Evolutionary conservation across 1,284 basidiomycete species (phyloP).

Genomic region (Ceratobasidium theobromae): DNA sequence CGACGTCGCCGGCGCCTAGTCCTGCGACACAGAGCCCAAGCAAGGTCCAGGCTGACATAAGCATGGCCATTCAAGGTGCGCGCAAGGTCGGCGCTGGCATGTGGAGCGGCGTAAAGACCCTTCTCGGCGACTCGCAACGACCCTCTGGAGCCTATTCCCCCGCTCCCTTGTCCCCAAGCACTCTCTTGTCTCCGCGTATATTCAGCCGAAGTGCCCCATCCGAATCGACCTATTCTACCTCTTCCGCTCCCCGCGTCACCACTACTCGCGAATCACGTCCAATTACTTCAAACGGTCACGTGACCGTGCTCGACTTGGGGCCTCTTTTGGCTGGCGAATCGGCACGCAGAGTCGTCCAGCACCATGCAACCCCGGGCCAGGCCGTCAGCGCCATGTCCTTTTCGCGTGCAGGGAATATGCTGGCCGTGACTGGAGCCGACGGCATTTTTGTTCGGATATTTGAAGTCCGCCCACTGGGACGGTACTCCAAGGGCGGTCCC

Average conservation of each 20-base stretch:
- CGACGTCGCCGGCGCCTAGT: conserved; percentile 37
- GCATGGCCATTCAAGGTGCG: conserved; percentile 24
- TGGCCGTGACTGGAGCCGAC: conserved; percentile 34
- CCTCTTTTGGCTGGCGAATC: conserved; percentile 42
- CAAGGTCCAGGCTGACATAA: conserved; percentile 30
- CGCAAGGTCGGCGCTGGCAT: conserved; percentile 33
- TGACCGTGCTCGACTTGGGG: conserved; percentile 59
- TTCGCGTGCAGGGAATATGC: conserved; percentile 33
- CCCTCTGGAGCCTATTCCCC: neutral
- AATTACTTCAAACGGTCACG: conserved; percentile 38
- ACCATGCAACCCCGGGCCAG: conserved; percentile 32
- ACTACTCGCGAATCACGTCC: conserved; percentile 15
- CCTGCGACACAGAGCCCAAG: conserved; percentile 3
- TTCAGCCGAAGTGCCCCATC: conserved; percentile 15
- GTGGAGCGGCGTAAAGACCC: conserved; percentile 36
- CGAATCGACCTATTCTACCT: conserved; percentile 42
- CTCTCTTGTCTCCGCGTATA: neutral
- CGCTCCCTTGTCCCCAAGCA: conserved; percentile 1
- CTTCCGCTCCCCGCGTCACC: conserved; percentile 42
- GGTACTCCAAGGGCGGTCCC: conserved; percentile 2
- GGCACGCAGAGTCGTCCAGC: conserved; percentile 32
- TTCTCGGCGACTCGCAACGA: neutral
- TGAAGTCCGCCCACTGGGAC: conserved; percentile 30
- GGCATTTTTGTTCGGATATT: conserved; percentile 34
- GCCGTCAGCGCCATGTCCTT: conserved; percentile 28